phyloP scores from a whole-genome alignment of 2,329 filamentous ascomycete genomes.

The Chalara sp. region DNA sequence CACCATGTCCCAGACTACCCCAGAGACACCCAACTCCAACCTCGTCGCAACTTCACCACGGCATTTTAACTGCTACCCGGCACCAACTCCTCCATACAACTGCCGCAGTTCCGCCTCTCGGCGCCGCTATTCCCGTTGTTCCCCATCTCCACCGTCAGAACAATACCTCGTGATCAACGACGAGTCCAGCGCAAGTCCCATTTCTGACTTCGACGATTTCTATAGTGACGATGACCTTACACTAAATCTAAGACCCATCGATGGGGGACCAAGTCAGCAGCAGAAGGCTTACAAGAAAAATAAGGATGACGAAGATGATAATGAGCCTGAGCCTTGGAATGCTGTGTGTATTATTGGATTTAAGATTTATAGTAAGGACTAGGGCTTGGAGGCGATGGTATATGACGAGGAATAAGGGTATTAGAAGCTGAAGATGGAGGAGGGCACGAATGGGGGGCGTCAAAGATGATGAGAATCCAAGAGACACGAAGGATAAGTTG shows the following conservation, averaged over 20 bases:
- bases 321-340: constrained; percentile 34
- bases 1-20: constrained; percentile 15
- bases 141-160: constrained; percentile 25
- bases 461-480: constrained; percentile 17
- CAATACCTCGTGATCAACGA: constrained; percentile 33
- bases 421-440: background rate
- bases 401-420: constrained; percentile 14
- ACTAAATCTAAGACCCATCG: constrained; percentile 36
- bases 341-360: constrained; percentile 36
- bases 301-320: constrained; percentile 24
- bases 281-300: constrained; percentile 17
- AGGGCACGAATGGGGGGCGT: constrained; percentile 5
- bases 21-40: constrained; percentile 18
- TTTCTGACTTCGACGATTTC: constrained; percentile 52
- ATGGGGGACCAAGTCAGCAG: constrained; percentile 18
- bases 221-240: constrained; percentile 53
- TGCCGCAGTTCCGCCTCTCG: background rate
- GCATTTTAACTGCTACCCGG: background rate
- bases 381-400: constrained; percentile 24
- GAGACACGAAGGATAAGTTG: background rate
- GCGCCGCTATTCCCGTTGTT: constrained; percentile 10
- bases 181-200: constrained; percentile 52
- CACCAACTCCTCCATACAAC: background rate
- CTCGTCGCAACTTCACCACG: constrained; percentile 4
- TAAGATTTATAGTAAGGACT: constrained; percentile 38